Conservation (phyloP, 148 eudicot species). For the Limonium bicolor region DNA sequence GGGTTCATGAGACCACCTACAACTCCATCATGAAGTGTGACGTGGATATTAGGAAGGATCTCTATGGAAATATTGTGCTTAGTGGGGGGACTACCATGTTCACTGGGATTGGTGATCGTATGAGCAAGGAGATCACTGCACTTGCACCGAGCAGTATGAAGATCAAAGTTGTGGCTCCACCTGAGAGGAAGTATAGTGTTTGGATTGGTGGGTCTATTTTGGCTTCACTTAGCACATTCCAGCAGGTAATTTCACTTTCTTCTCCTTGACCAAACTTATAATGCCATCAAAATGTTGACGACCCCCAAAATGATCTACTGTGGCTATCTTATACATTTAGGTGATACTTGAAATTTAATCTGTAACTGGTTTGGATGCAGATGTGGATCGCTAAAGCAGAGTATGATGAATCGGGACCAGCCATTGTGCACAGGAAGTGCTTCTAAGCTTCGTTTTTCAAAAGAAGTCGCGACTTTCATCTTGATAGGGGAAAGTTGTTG, state of each 20-base stretch:
- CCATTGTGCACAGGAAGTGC: conserved; percentile 6
- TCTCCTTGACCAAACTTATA: no score
- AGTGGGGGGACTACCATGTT: conserved; percentile 5
- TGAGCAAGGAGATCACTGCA: conserved; percentile 6
- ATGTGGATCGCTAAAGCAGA: conserved; percentile 3
- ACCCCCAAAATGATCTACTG: not conserved
- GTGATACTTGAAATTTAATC: not conserved
- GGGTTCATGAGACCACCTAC: conserved; percentile 1
- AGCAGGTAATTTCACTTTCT: not conserved
- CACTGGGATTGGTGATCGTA: conserved; percentile 1
- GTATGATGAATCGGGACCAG: conserved; percentile 4
- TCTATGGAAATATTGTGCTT: not conserved
- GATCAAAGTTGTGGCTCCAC: conserved; percentile 4
- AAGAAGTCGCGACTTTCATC: no score
- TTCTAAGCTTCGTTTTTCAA: conserved; percentile 6
- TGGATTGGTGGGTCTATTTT: conserved; percentile 6
- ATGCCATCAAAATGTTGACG: no score
- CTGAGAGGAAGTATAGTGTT: conserved; percentile 6
- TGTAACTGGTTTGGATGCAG: not conserved
- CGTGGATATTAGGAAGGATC: conserved; percentile 5
- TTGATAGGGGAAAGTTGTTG: no score
- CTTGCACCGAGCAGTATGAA: conserved; percentile 5
- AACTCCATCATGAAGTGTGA: conserved; percentile 7
- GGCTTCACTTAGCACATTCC: conserved; percentile 6
- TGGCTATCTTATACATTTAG: not conserved